Conservation (phyloP, 441 rosid species). For the Syzygium syzygioides region DNA sequence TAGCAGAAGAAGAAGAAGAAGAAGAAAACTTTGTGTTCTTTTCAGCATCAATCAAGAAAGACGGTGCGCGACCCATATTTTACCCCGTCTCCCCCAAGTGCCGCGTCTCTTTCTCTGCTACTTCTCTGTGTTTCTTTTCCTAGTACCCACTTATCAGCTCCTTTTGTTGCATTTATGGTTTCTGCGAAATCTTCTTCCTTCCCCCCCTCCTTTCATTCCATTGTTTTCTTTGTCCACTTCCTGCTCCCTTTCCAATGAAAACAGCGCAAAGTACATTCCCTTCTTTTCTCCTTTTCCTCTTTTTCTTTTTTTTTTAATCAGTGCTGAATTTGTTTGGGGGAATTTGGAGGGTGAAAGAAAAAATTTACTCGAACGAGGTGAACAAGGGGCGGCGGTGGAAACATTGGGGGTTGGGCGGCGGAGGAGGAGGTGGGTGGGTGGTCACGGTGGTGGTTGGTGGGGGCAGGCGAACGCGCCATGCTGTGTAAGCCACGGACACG, state of each 20-base stretch:
- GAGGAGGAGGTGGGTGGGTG: not conserved
- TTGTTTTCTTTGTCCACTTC: not conserved
- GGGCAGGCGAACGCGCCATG: slow-evolving; percentile 10
- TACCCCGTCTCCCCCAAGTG: slow-evolving; percentile 7
- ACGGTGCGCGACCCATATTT: not conserved
- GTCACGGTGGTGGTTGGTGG: not conserved
- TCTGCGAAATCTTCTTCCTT: not conserved
- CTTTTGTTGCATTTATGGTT: not conserved
- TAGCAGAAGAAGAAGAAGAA: not conserved
- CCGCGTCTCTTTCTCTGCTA: slow-evolving; percentile 24
- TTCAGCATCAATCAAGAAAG: not conserved
- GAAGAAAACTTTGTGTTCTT: not conserved
- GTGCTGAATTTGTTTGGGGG: not conserved
- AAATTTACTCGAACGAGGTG: not conserved
- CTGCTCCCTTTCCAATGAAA: not conserved
- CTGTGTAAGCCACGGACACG: slow-evolving; percentile 5
- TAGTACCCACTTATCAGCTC: not conserved
- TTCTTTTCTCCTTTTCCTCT: too few relatives aligned
- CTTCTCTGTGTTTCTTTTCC: not conserved
- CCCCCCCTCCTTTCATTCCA: not conserved
- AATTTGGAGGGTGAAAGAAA: not conserved
- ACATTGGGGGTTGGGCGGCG: not conserved
- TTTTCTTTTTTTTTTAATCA: rapidly evolving
- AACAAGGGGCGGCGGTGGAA: not conserved
- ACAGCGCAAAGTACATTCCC: not conserved